Conservation (phyloP, 129 eudicot genomes). For the Apium graveolens region DNA sequence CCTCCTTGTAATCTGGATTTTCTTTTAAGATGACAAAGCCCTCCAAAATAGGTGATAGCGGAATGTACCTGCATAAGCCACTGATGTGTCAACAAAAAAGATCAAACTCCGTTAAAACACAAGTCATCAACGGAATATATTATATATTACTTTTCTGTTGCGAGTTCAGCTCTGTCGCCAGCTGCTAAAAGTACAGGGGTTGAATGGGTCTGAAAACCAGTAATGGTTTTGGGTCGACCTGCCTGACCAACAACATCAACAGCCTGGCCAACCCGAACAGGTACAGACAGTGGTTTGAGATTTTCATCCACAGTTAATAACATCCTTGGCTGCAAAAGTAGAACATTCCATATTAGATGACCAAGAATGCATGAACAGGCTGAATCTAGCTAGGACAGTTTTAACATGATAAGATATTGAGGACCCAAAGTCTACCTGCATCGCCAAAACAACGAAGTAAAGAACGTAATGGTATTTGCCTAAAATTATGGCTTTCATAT, state of each 20-base stretch:
- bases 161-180: constrained; percentile 99
- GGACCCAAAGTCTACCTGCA: constrained; percentile 52
- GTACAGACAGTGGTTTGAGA: constrained; percentile 85
- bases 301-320: constrained; percentile 87
- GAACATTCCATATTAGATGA: background rate
- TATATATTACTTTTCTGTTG: constrained; percentile 64
- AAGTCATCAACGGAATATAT: background rate
- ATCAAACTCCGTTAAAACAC: background rate
- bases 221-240: constrained; percentile 95
- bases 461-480: constrained; percentile 92
- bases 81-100: constrained; percentile 1
- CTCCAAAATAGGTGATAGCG: constrained; percentile 81
- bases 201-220: constrained; percentile 98
- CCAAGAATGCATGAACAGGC: background rate
- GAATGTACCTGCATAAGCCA: constrained; percentile 66
- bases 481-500: constrained; percentile 79
- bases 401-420: background rate
- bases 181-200: constrained; percentile 92
- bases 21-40: constrained; percentile 90
- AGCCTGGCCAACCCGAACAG: constrained; percentile 97
- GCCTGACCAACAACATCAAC: constrained; percentile 99
- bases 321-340: constrained; percentile 71
- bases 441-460: constrained; percentile 86
- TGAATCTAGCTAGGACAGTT: background rate
- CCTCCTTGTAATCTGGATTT: constrained; percentile 90